phyloP scores from a whole-genome alignment of 2,329 filamentous ascomycete genomes.

The Berkeleyomyces rouxiae region DNA sequence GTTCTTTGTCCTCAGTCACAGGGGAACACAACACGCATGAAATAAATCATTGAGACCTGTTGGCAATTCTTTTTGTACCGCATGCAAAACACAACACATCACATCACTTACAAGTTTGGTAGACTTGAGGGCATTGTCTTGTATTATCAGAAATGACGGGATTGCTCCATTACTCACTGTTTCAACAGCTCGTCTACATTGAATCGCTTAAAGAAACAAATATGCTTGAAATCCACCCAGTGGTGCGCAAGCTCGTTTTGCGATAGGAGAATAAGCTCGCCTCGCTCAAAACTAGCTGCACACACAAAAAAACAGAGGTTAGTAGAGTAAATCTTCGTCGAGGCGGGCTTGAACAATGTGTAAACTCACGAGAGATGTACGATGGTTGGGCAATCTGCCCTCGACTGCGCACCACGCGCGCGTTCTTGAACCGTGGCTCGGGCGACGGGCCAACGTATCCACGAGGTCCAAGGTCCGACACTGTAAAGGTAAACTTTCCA shows the following conservation, averaged over 20 bases:
- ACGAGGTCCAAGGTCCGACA: slow-evolving; percentile 53
- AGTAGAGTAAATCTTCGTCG: slow-evolving; percentile 47
- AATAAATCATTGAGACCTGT: neutral
- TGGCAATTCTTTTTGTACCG: neutral
- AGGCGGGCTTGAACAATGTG: neutral
- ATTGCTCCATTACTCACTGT: neutral
- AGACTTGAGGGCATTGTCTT: neutral
- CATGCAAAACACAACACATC: neutral
- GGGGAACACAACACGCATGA: neutral
- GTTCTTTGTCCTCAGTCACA: neutral
- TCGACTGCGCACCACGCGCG: slow-evolving; percentile 52
- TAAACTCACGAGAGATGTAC: neutral
- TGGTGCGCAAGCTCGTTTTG: slow-evolving; percentile 65
- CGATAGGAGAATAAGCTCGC: slow-evolving; percentile 60
- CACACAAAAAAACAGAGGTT: slow-evolving; percentile 26
- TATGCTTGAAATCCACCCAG: slow-evolving; percentile 50
- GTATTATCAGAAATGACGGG: neutral
- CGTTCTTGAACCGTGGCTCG: slow-evolving; percentile 55
- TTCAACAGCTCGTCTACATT: slow-evolving; percentile 36
- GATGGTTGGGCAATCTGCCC: slow-evolving; percentile 60
- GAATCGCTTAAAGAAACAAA: slow-evolving; percentile 44
- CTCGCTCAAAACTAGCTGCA: neutral
- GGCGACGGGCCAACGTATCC: slow-evolving; percentile 48
- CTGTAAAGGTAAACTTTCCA: slow-evolving; percentile 68
- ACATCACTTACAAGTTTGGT: neutral